phyloP scores from a whole-genome alignment of 352 stramenopile genomes.

The Phytopythium chamaehyphon region DNA sequence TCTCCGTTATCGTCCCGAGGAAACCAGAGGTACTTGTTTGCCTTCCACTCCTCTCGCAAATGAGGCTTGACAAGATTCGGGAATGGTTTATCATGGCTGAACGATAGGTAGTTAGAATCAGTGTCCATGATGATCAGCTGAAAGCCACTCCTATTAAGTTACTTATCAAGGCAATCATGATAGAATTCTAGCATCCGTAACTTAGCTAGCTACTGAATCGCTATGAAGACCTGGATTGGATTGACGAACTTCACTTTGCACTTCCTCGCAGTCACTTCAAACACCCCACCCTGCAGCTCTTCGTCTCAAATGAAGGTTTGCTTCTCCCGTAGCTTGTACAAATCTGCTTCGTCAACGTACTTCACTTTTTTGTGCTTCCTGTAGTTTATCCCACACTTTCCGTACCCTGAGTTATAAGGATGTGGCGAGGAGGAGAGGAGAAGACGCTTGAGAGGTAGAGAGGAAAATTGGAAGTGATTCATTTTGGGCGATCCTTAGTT shows the following conservation, averaged over 20 bases:
- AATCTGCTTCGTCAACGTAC: constrained; percentile 2
- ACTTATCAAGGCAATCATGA: constrained; percentile 7
- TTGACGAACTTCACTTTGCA: constrained; percentile 9
- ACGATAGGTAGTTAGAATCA: constrained; percentile 9
- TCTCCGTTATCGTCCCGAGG: constrained; percentile 8
- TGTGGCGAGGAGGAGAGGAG: no score
- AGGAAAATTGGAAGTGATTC: no score
- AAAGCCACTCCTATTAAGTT: constrained; percentile 10
- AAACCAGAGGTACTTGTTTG: no score
- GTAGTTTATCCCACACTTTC: constrained; percentile 14
- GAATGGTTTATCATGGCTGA: no score
- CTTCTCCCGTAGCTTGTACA: background rate
- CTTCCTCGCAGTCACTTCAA: constrained; percentile 14
- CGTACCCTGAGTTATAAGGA: no score
- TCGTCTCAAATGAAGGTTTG: constrained; percentile 9
- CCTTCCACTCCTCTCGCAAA: no score
- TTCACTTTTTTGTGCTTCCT: constrained; percentile 14
- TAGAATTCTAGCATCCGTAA: constrained; percentile 25
- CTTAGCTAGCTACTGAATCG: constrained; percentile 18
- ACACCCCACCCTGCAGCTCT: constrained; percentile 9
- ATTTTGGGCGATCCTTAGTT: no score
- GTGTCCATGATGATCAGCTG: constrained; percentile 12
- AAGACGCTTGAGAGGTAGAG: no score
- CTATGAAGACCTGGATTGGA: constrained; percentile 16
- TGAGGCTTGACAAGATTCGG: no score